A percentile compares a stretch with the other conserved stretches of the same genome.
Evolutionary conservation across 108 stramenopile genomes (phyloP).

Genomic region (Skeletonema marinoi): DNA sequence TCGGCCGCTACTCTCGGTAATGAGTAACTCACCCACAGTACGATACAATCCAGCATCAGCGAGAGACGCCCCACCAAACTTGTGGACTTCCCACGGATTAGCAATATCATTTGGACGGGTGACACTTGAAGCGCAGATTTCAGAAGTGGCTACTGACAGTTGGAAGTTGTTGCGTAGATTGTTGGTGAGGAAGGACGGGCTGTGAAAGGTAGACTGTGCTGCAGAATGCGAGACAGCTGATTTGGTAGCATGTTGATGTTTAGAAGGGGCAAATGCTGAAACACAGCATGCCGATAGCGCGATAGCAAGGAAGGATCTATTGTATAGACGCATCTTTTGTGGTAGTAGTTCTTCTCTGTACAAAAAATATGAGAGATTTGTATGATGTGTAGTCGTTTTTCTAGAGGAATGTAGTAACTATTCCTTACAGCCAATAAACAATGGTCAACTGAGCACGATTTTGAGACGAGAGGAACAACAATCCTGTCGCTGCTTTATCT

Average conservation of each 20-base stretch:
- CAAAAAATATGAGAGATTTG: neutral
- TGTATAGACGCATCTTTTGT: neutral
- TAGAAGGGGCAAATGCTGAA: neutral
- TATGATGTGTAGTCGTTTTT: neutral
- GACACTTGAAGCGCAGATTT: neutral
- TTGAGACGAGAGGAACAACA: too few relatives aligned
- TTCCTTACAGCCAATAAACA: neutral
- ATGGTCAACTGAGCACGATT: neutral
- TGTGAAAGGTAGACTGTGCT: neutral
- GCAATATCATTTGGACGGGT: neutral
- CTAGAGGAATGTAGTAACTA: too few relatives aligned
- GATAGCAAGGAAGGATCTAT: neutral
- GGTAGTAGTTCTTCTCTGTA: neutral
- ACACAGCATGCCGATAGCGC: neutral
- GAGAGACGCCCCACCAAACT: slow-evolving; percentile 36
- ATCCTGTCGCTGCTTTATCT: too few relatives aligned
- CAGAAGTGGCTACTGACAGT: neutral
- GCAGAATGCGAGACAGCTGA: neutral
- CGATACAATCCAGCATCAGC: slow-evolving; percentile 55
- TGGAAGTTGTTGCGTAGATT: neutral
- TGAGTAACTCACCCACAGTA: slow-evolving; percentile 72
- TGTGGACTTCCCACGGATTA: slow-evolving; percentile 35
- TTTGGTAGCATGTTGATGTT: neutral
- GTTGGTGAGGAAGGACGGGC: neutral
- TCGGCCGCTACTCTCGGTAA: slow-evolving; percentile 8